Conservation (phyloP, 306 rosid genomes). For the Sesbania bispinosa region DNA sequence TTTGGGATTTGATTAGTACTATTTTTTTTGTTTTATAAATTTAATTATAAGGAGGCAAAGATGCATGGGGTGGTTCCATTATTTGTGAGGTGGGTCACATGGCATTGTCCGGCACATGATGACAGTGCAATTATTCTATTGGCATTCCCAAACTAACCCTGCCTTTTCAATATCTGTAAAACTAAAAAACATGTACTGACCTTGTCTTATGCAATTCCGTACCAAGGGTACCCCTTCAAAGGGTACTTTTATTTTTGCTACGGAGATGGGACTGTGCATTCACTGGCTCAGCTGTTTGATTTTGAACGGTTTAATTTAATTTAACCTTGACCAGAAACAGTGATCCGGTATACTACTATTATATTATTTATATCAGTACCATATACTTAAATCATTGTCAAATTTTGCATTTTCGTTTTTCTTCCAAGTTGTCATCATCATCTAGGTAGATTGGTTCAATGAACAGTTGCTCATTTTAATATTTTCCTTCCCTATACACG, state of each 20-base stretch:
- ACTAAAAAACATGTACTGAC: constrained; percentile 12
- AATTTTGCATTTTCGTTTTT: neutral
- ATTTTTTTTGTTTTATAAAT: neutral
- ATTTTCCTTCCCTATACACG: no score
- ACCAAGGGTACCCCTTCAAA: constrained; percentile 23
- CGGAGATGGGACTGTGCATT: neutral
- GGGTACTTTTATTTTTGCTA: constrained; percentile 9
- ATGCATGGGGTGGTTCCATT: constrained; percentile 29
- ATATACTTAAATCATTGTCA: neutral
- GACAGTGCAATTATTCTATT: constrained; percentile 7
- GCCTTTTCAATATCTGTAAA: neutral
- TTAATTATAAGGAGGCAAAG: neutral
- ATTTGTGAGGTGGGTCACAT: constrained; percentile 37
- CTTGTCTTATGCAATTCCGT: constrained; percentile 28
- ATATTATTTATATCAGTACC: neutral
- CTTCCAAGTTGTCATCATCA: neutral
- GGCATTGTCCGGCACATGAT: constrained; percentile 32
- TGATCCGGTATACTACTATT: neutral
- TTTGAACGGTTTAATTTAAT: neutral
- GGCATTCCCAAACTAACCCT: constrained; percentile 23
- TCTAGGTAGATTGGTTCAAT: neutral
- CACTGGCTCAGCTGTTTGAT: neutral
- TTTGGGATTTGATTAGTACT: neutral
- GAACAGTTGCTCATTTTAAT: neutral
- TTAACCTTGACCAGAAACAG: constrained; percentile 16